Evolutionary conservation across 2,329 filamentous ascomycete genomes (phyloP).

Genomic region (Ascochyta clinopodiicola): DNA sequence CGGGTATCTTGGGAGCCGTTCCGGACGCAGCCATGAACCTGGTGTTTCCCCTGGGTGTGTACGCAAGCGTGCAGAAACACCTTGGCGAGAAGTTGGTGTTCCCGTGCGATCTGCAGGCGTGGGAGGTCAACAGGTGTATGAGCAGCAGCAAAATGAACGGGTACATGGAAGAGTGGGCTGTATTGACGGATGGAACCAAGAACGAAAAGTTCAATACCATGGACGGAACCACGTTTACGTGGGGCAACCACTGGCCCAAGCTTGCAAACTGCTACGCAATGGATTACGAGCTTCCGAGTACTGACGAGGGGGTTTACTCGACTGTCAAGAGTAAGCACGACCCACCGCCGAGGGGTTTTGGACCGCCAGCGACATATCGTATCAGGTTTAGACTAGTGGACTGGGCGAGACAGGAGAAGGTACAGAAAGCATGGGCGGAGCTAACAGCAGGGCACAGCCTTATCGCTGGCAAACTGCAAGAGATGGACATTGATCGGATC

Average conservation of each 20-base stretch:
- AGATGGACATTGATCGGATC: conserved; percentile 53
- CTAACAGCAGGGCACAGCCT: conserved; percentile 53
- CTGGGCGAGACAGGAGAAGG: conserved; percentile 55
- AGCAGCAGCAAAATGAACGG: conserved; percentile 57
- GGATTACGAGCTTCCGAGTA: conserved; percentile 42
- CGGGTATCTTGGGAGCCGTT: conserved; percentile 58
- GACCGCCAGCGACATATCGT: conserved; percentile 50
- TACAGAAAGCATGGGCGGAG: conserved; percentile 55
- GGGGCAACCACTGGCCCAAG: conserved; percentile 57
- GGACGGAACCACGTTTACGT: conserved; percentile 56
- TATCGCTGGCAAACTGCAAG: conserved; percentile 48
- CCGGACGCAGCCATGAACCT: conserved; percentile 60
- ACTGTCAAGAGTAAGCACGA: conserved; percentile 32
- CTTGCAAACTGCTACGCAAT: conserved; percentile 56
- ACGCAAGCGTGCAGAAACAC: conserved; percentile 56
- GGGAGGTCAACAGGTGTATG: conserved; percentile 53
- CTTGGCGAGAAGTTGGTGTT: conserved; percentile 53
- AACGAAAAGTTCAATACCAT: conserved; percentile 59
- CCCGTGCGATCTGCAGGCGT: conserved; percentile 53
- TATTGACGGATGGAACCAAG: conserved; percentile 49
- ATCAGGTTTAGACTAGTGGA: conserved; percentile 52
- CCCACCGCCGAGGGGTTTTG: conserved; percentile 49
- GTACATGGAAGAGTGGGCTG: conserved; percentile 61
- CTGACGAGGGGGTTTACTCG: conserved; percentile 18
- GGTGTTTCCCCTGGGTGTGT: conserved; percentile 57